These are phyloP conservation scores for Oligophagozyma castellii DNA, from an alignment of 1,139 yeast genomes.

Conservation along the genomic window DNA sequence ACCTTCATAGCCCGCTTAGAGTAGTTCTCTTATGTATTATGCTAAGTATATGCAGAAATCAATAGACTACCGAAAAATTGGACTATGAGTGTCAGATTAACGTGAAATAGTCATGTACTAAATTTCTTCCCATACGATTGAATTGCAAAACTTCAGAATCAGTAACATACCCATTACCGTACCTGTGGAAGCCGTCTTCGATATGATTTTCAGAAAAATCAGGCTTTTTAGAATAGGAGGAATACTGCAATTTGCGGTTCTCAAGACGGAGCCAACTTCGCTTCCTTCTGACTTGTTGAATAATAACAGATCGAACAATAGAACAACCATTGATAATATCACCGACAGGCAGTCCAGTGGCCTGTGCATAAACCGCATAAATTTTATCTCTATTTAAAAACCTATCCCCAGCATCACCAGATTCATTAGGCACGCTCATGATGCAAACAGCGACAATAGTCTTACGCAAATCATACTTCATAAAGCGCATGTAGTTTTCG, in stretches of 20 bases:
- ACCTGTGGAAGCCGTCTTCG: constrained; percentile 1
- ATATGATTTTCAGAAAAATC: not conserved
- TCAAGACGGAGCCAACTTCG: constrained; percentile 1
- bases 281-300: constrained; percentile 9
- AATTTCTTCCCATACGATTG: constrained; percentile 11
- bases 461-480: constrained; percentile 12
- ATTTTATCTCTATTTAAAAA: constrained; percentile 9
- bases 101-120: constrained; percentile 11
- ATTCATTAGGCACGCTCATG: constrained; percentile 10
- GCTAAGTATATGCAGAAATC: not conserved
- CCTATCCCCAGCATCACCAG: constrained; percentile 6
- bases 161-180: constrained; percentile 8
- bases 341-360: constrained; percentile 12
- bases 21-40: too few relatives aligned
- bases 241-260: not conserved
- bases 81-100: too few relatives aligned
- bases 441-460: constrained; percentile 13
- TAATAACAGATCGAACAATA: constrained; percentile 15
- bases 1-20: too few relatives aligned
- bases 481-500: constrained; percentile 12
- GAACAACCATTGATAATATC: constrained; percentile 17
- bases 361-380: constrained; percentile 8
- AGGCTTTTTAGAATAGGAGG: not conserved
- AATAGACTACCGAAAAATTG: not conserved
- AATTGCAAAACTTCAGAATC: constrained; percentile 14